These are phyloP conservation scores for Aspergillus conjunctus DNA, from an alignment of 495 filamentous ascomycete species.

Conservation along the genomic window DNA sequence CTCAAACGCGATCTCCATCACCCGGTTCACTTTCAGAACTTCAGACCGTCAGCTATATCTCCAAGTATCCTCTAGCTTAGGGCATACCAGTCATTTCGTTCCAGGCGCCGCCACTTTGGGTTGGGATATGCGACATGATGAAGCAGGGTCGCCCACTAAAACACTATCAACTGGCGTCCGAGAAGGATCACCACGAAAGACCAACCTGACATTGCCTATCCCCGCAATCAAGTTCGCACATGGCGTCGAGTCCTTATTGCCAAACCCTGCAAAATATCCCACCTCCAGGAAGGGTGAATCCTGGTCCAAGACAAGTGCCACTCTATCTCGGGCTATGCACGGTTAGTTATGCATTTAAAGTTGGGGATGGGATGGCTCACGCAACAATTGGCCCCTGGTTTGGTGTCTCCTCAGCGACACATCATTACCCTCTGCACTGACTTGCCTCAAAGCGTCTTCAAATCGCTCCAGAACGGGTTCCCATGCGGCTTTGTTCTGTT, in stretches of 20 bases:
- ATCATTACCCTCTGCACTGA: constrained; percentile 25
- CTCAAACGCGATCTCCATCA: constrained; percentile 35
- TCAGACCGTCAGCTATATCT: not conserved
- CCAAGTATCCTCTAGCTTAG: not conserved
- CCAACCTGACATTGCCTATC: constrained; percentile 27
- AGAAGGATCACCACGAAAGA: not conserved
- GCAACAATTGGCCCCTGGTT: constrained; percentile 27
- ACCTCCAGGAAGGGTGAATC: constrained; percentile 31
- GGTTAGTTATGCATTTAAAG: not conserved
- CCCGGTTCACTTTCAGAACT: constrained; percentile 38
- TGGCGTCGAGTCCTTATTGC: constrained; percentile 27
- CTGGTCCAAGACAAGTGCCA: constrained; percentile 29
- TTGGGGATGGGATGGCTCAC: constrained; percentile 10
- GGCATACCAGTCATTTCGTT: constrained; percentile 31
- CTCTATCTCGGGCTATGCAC: constrained; percentile 25
- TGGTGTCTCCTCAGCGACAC: constrained; percentile 27
- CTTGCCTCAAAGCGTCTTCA: constrained; percentile 24
- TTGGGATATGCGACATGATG: constrained; percentile 34
- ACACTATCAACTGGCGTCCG: not conserved
- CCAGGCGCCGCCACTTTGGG: constrained; percentile 34
- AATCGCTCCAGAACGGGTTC: constrained; percentile 23
- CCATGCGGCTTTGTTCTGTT: constrained; percentile 26
- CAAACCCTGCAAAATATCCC: constrained; percentile 28
- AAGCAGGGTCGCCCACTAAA: constrained; percentile 28
- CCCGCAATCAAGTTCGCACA: constrained; percentile 31